Percentiles rank a stretch among this genome's conserved stretches.
Evolutionary conservation across 495 filamentous ascomycete species (phyloP).

Genomic region (Articulospora tetracladia): DNA sequence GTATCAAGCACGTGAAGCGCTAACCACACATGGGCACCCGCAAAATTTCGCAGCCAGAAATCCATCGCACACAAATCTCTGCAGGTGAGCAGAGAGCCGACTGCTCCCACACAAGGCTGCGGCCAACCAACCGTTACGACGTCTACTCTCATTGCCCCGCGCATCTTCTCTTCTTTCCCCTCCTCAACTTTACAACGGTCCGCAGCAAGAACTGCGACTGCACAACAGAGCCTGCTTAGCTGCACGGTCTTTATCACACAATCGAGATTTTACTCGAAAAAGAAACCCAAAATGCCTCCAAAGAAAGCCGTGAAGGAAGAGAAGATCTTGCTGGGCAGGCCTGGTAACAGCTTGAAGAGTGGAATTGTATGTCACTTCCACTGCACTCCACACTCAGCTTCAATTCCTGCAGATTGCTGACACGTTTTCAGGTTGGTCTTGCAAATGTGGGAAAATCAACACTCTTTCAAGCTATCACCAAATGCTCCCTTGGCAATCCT

Average conservation of each 20-base stretch:
- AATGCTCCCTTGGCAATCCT: conserved; percentile 94
- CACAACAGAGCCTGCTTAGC: conserved; percentile 28
- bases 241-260: conserved; percentile 26
- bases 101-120: conserved; percentile 23
- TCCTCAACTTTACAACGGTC: conserved; percentile 34
- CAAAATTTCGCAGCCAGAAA: not conserved
- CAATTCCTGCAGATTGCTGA: conserved; percentile 8
- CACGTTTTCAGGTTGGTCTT: conserved; percentile 74
- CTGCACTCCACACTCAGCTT: not conserved
- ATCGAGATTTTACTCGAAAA: conserved; percentile 33
- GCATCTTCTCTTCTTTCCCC: conserved; percentile 50
- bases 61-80: conserved; percentile 15
- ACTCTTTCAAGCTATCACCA: conserved; percentile 99
- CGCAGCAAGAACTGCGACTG: conserved; percentile 60
- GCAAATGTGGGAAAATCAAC: conserved; percentile 99
- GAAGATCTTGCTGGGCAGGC: conserved; percentile 86
- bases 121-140: conserved; percentile 38
- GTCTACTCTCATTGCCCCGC: conserved; percentile 36
- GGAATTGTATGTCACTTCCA: conserved; percentile 78
- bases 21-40: not conserved
- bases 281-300: conserved; percentile 61
- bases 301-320: conserved; percentile 68
- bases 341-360: conserved; percentile 98
- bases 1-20: not conserved
- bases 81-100: conserved; percentile 16